Conservation (phyloP, 495 filamentous ascomycete genomes). For the Oidiodendron maius region DNA sequence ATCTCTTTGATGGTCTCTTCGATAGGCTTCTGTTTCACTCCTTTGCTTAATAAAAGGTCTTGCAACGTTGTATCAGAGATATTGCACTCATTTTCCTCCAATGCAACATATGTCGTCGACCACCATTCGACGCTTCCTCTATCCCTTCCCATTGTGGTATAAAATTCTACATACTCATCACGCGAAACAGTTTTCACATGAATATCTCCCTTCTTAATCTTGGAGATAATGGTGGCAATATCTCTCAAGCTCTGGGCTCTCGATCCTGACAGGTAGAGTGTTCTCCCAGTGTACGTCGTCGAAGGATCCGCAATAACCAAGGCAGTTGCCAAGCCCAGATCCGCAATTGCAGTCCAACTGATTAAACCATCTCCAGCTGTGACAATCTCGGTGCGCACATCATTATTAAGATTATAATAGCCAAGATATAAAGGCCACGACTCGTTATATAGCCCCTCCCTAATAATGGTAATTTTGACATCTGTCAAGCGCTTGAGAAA, state of each 20-base stretch:
- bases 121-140: slow-evolving; percentile 35
- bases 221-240: slow-evolving; percentile 27
- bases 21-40: slow-evolving; percentile 28
- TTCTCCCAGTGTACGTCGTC: slow-evolving; percentile 27
- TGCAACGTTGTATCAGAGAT: slow-evolving; percentile 35
- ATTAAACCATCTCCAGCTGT: slow-evolving; percentile 35
- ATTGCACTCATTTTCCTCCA: slow-evolving; percentile 35
- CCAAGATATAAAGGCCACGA: slow-evolving; percentile 65
- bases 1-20: slow-evolving; percentile 26
- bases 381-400: slow-evolving; percentile 23
- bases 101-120: slow-evolving; percentile 36
- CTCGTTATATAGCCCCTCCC: slow-evolving; percentile 63
- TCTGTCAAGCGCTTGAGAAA: slow-evolving; percentile 39
- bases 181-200: slow-evolving; percentile 20
- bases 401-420: slow-evolving; percentile 42
- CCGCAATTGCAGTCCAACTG: slow-evolving; percentile 37
- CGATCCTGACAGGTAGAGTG: slow-evolving; percentile 30
- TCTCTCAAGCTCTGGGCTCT: slow-evolving; percentile 27
- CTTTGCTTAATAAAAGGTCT: slow-evolving; percentile 27
- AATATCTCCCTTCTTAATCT: slow-evolving; percentile 20
- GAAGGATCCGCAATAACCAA: slow-evolving; percentile 1
- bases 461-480: slow-evolving; percentile 44
- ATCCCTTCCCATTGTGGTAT: slow-evolving; percentile 30
- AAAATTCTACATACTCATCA: slow-evolving; percentile 34
- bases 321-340: slow-evolving; percentile 33